Evolutionary conservation across 768 basidiomycete species (phyloP).

Genomic region (Boletus patriciae): DNA sequence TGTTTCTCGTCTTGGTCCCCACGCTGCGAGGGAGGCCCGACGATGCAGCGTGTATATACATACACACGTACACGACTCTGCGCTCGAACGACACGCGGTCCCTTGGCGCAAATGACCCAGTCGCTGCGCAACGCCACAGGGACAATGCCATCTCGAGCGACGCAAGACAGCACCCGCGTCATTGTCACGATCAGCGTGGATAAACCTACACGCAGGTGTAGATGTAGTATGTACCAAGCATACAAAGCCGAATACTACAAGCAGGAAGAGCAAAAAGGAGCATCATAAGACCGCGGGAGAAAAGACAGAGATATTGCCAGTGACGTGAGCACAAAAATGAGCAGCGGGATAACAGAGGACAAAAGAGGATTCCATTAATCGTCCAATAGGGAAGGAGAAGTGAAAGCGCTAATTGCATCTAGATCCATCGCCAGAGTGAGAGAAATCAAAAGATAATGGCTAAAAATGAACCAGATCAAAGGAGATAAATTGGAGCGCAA

Average conservation of each 20-base stretch:
- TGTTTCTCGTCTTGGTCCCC: too few relatives aligned
- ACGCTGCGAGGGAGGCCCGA: too few relatives aligned
- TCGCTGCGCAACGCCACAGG: too few relatives aligned
- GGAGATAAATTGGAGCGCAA: neutral
- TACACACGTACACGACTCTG: too few relatives aligned
- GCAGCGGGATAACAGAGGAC: neutral
- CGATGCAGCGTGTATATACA: too few relatives aligned
- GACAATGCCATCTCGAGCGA: too few relatives aligned
- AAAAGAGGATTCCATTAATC: neutral
- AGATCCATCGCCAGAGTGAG: constrained; percentile 10
- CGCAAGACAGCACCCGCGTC: neutral
- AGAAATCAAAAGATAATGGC: neutral
- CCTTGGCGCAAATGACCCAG: neutral
- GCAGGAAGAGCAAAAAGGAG: neutral
- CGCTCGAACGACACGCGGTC: too few relatives aligned
- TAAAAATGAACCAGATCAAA: constrained; percentile 6
- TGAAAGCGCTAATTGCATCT: constrained; percentile 4
- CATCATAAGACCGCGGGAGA: neutral
- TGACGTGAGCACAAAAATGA: neutral
- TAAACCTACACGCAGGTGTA: constrained; percentile 4
- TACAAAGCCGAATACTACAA: constrained; percentile 13
- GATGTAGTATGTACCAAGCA: neutral
- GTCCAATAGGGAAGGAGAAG: neutral
- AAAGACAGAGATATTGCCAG: neutral
- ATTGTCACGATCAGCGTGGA: neutral